phyloP scores from a whole-genome alignment of 225 moss, liverwort and hornwort species.

The Sphagnum tenellum region DNA sequence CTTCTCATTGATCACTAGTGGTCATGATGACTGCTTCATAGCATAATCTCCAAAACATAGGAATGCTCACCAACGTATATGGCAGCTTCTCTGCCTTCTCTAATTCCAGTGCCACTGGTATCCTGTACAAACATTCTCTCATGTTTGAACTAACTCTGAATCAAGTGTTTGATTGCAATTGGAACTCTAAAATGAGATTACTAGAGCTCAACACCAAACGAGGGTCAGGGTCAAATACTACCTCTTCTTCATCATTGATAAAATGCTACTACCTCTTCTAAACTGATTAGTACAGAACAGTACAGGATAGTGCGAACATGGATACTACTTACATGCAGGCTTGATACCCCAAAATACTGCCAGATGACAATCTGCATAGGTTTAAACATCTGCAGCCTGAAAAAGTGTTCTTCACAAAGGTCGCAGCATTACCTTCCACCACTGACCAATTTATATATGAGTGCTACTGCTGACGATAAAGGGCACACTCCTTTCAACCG shows the following conservation, averaged over 20 bases:
- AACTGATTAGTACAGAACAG: not conserved
- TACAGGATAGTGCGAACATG: not conserved
- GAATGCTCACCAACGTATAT: conserved; percentile 32
- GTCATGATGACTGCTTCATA: conserved; percentile 32
- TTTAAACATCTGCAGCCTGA: not conserved
- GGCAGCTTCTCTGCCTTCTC: conserved; percentile 52
- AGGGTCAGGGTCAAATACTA: too few relatives aligned
- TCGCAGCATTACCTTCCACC: conserved; percentile 62
- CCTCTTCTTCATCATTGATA: not conserved
- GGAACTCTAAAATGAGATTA: not conserved
- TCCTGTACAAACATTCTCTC: conserved; percentile 13
- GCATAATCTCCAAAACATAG: conserved; percentile 46
- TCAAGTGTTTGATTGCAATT: not conserved
- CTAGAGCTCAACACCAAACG: not conserved
- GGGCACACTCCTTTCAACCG: conserved; percentile 48
- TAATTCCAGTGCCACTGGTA: conserved; percentile 57
- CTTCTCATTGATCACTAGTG: not conserved
- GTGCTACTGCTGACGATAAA: conserved; percentile 52
- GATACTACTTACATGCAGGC: not conserved
- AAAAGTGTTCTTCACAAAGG: not conserved
- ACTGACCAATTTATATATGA: conserved; percentile 82
- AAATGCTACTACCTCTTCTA: not conserved
- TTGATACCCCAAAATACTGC: not conserved
- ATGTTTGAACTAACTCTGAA: not conserved
- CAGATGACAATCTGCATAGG: not conserved